These are phyloP conservation scores for Quercus mongolica DNA, from an alignment of 306 rosid species.

Conservation along the genomic window DNA sequence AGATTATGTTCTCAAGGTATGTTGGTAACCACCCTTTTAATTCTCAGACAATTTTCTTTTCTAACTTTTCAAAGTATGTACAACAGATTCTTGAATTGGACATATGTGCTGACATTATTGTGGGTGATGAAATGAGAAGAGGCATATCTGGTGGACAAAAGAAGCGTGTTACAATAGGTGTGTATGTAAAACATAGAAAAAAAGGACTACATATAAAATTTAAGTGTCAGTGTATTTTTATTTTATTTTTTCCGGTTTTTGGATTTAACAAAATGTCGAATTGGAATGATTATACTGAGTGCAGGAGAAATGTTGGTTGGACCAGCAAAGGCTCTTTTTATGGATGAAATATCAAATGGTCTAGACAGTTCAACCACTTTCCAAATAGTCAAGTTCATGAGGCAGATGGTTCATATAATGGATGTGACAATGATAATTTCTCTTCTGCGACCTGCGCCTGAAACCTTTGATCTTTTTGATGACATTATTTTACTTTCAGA, in stretches of 20 bases:
- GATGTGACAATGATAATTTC: constrained; percentile 65
- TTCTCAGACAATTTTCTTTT: not conserved
- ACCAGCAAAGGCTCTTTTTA: constrained; percentile 67
- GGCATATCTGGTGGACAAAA: constrained; percentile 95
- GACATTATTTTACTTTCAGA: constrained; percentile 69
- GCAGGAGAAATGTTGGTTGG: constrained; percentile 83
- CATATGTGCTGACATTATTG: constrained; percentile 74
- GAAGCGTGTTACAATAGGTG: constrained; percentile 86
- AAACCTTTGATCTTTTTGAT: constrained; percentile 65
- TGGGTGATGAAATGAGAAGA: constrained; percentile 91
- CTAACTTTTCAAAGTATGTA: constrained; percentile 23
- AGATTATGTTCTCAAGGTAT: constrained; percentile 82
- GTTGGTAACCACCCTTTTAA: not conserved
- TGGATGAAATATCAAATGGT: constrained; percentile 83
- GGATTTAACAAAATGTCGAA: not conserved
- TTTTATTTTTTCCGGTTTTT: not conserved
- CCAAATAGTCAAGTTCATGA: constrained; percentile 63
- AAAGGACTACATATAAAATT: not conserved
- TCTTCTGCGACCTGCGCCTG: constrained; percentile 79
- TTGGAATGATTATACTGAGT: constrained; percentile 9
- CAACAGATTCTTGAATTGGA: constrained; percentile 84
- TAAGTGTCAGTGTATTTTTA: not conserved
- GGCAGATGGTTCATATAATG: constrained; percentile 61
- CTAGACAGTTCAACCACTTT: constrained; percentile 76
- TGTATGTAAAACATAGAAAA: constrained; percentile 33